Conservation (phyloP, 768 basidiomycete species). For the Hemileccinum impolitum region DNA sequence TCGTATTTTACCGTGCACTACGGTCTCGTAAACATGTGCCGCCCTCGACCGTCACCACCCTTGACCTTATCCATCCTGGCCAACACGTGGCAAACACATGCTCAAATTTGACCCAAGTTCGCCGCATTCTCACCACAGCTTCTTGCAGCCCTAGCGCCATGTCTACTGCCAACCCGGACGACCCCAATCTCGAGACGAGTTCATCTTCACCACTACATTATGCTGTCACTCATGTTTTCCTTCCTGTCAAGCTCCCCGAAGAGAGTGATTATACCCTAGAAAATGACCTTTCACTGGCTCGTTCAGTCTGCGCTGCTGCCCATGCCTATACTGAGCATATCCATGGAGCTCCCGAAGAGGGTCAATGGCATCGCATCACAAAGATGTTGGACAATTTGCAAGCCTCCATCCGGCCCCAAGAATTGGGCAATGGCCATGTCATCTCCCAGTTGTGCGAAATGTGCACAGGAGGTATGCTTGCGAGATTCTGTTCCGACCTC, state of each 20-base stretch:
- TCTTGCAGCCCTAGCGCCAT: too few species aligned
- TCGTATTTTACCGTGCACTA: too few species aligned
- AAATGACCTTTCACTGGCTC: not conserved
- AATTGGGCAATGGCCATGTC: not conserved
- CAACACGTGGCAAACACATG: too few species aligned
- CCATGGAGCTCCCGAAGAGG: not conserved
- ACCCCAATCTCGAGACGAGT: too few species aligned
- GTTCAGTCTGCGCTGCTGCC: slow-evolving; percentile 4
- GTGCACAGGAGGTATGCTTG: not conserved
- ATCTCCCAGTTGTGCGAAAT: not conserved
- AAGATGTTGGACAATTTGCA: slow-evolving; percentile 5
- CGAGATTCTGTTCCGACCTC: not conserved
- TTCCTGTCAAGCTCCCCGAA: not conserved
- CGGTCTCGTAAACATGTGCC: too few species aligned
- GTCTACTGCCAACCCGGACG: too few species aligned
- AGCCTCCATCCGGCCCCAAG: not conserved
- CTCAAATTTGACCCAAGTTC: too few species aligned
- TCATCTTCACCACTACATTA: too few species aligned
- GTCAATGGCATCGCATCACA: slow-evolving; percentile 1
- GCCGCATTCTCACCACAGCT: too few species aligned
- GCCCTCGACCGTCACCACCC: too few species aligned
- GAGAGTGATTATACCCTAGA: not conserved
- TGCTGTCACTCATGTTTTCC: not conserved
- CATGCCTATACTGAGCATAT: not conserved
- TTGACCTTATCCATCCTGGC: too few species aligned